These are phyloP conservation scores for Phytophthora sp. DNA, from an alignment of 352 stramenopile genomes.

Conservation along the genomic window DNA sequence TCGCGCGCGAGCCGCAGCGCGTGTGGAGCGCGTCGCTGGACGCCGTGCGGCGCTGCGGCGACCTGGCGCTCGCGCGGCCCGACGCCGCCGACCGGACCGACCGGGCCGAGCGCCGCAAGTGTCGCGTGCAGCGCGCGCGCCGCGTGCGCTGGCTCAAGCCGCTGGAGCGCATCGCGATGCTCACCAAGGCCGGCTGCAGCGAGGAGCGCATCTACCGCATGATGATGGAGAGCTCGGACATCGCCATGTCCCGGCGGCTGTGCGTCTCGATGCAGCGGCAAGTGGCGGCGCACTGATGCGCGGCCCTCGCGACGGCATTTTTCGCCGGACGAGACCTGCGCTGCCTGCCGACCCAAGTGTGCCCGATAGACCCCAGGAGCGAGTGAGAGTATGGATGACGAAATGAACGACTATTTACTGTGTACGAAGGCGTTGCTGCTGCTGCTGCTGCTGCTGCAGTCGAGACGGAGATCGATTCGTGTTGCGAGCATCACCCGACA, in stretches of 20 bases:
- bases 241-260: constrained; percentile 62
- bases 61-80: constrained; percentile 24
- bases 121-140: constrained; percentile 10
- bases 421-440: not conserved
- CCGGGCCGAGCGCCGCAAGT: constrained; percentile 7
- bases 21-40: constrained; percentile 61
- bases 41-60: constrained; percentile 30
- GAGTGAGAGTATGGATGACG: constrained; percentile 12
- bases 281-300: too few species aligned
- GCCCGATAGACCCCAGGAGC: constrained; percentile 10
- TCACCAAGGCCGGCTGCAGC: constrained; percentile 63
- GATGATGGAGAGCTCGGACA: constrained; percentile 71
- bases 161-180: constrained; percentile 60
- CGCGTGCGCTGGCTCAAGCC: constrained; percentile 67
- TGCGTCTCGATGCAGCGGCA: constrained; percentile 27
- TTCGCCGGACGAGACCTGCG: not conserved
- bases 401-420: constrained; percentile 34
- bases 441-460: not conserved
- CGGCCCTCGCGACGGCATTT: too few species aligned
- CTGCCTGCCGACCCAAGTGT: too few species aligned
- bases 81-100: not conserved
- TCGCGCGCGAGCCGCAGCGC: constrained; percentile 43
- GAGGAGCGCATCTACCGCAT: constrained; percentile 66
- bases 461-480: too few species aligned
- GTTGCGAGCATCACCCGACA: too few species aligned